Percentiles rank a stretch among this genome's conserved stretches.
These are phyloP conservation scores for Fusarium sp. DNA, from an alignment of 2,329 filamentous ascomycete genomes.

Conservation along the genomic window DNA sequence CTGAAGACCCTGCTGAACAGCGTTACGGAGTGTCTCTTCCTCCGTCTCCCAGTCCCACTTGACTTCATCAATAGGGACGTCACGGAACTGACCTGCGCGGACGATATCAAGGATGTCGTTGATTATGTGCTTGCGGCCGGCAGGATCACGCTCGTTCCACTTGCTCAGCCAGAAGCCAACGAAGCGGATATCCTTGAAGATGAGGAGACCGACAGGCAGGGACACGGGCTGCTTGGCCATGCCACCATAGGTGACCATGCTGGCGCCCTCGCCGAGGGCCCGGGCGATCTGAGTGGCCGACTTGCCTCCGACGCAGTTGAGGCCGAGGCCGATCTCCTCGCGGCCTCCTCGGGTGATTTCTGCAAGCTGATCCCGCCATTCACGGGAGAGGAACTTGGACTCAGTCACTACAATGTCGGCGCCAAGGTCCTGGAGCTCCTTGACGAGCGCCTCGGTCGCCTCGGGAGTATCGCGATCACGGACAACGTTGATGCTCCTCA, in stretches of 20 bases:
- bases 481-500: conserved; percentile 90
- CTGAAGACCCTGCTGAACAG: conserved; percentile 83
- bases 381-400: conserved; percentile 63
- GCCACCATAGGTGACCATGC: conserved; percentile 92
- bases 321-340: conserved; percentile 77
- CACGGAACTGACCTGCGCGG: conserved; percentile 79
- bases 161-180: conserved; percentile 94
- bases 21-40: conserved; percentile 72
- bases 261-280: conserved; percentile 73
- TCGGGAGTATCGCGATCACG: conserved; percentile 74
- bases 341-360: conserved; percentile 77
- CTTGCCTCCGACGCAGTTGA: conserved; percentile 96
- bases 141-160: conserved; percentile 82
- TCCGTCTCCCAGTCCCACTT: conserved; percentile 86
- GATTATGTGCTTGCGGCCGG: conserved; percentile 82
- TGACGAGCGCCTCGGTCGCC: conserved; percentile 69
- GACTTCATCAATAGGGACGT: conserved; percentile 84
- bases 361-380: conserved; percentile 70
- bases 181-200: conserved; percentile 92
- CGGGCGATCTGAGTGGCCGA: conserved; percentile 83
- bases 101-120: conserved; percentile 83
- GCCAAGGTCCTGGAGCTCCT: conserved; percentile 65
- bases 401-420: conserved; percentile 68
- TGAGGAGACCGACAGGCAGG: conserved; percentile 84
- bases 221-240: conserved; percentile 91